A percentile compares a stretch with the other conserved stretches of the same genome.
phyloP scores from a whole-genome alignment of 805 yeast species.

The Yarrowia hollandica region DNA sequence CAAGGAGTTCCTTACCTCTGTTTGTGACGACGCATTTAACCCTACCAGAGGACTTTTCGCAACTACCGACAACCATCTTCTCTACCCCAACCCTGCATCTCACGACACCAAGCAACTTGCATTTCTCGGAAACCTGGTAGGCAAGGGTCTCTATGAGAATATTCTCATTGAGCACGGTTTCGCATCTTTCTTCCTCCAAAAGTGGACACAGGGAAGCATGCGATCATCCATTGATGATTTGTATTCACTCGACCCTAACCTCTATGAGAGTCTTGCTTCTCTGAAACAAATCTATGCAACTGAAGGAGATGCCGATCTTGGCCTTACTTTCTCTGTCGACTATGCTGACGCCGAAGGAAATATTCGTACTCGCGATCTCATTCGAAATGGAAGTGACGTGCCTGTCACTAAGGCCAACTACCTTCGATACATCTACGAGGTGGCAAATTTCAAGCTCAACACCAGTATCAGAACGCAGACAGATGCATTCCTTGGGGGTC shows the following conservation, averaged over 20 bases:
- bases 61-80: slow-evolving; percentile 53
- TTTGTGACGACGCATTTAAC: slow-evolving; percentile 67
- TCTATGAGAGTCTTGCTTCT: slow-evolving; percentile 55
- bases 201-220: slow-evolving; percentile 50
- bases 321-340: slow-evolving; percentile 64
- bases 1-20: slow-evolving; percentile 79
- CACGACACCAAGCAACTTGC: slow-evolving; percentile 44
- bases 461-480: slow-evolving; percentile 59
- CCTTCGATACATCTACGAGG: slow-evolving; percentile 69
- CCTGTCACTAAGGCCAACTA: slow-evolving; percentile 63
- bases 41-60: slow-evolving; percentile 45
- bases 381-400: slow-evolving; percentile 56
- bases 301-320: slow-evolving; percentile 58
- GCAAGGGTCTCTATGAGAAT: slow-evolving; percentile 84
- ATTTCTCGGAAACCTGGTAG: slow-evolving; percentile 81
- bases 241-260: slow-evolving; percentile 63
- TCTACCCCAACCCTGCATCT: slow-evolving; percentile 72
- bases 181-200: slow-evolving; percentile 79
- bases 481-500: slow-evolving; percentile 64
- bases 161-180: slow-evolving; percentile 78
- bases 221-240: slow-evolving; percentile 75
- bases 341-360: slow-evolving; percentile 46
- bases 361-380: slow-evolving; percentile 52
- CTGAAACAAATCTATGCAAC: slow-evolving; percentile 56
- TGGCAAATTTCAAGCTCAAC: slow-evolving; percentile 79